Percentiles rank a stretch among this genome's conserved stretches.
These are phyloP conservation scores for Aspergillus puulaauensis DNA, from an alignment of 2,329 filamentous ascomycete species.

Conservation along the genomic window DNA sequence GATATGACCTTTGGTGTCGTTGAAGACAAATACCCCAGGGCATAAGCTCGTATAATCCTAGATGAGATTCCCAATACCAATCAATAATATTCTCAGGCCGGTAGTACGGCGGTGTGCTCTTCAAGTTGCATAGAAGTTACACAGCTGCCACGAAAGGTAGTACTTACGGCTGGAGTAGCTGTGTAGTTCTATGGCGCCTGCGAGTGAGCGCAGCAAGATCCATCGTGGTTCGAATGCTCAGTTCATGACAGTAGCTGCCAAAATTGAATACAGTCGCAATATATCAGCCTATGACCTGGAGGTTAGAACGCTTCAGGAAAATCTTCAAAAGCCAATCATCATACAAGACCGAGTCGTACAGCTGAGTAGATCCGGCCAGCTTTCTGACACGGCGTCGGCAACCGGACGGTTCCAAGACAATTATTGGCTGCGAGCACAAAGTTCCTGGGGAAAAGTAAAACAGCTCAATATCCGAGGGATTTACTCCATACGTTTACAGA, in stretches of 20 bases:
- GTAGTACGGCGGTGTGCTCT: background rate
- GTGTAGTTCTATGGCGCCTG: constrained; percentile 22
- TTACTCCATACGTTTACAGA: constrained; percentile 7
- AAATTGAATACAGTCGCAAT: constrained; percentile 1
- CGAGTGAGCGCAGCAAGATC: constrained; percentile 23
- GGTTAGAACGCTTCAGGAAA: background rate
- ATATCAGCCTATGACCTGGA: background rate
- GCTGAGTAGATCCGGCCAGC: background rate
- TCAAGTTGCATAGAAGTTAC: constrained; percentile 1
- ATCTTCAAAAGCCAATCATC: background rate
- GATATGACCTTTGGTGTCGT: constrained; percentile 47
- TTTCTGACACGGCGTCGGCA: background rate
- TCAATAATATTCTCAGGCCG: constrained; percentile 3
- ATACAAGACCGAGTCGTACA: constrained; percentile 4
- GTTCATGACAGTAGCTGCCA: constrained; percentile 22
- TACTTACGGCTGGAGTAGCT: constrained; percentile 37
- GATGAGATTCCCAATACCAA: constrained; percentile 5
- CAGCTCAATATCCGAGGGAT: constrained; percentile 5
- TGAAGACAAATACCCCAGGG: constrained; percentile 49
- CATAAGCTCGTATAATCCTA: constrained; percentile 48
- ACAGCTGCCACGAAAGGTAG: constrained; percentile 6
- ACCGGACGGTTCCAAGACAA: background rate
- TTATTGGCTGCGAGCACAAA: constrained; percentile 1
- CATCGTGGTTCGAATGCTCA: constrained; percentile 26
- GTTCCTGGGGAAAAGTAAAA: background rate